Base-by-base conservation (phyloP, 139 green algal species). In the Monoraphidium neglectum region DNA sequence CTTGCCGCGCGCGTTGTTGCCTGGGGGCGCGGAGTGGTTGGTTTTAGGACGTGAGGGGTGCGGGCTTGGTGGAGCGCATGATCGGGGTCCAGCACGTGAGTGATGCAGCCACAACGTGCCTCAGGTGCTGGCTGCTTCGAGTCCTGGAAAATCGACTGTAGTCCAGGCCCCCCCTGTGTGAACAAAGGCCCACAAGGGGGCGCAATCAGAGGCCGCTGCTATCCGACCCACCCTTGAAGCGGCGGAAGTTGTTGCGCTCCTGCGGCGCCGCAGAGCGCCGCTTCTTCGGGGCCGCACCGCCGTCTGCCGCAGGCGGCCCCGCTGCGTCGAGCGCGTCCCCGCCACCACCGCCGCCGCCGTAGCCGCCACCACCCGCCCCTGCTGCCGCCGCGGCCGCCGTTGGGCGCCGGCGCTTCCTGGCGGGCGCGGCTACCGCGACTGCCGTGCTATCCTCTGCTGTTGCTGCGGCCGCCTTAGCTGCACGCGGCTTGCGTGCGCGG, bases 211-310 rank as follows among this genome's bases (percentile, higher is more conserved):
- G 18, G 18, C 21, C 21, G 51, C 51, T 49, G 64, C 23, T 47
- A 21, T 21, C 15, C 10, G 16, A 68, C 71, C 37, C 38, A 77
- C 71, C 59, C 40, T 49, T 79, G 47, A 54, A 59, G 28, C 73
- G 49, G 35, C 43, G 49, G 62, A 73, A 79, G 73, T 79, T 79
- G 26, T 73, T n/a, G 10, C 73, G 46, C 10, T 72, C 62, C 3
- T 63, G 51, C 5, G 56, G 57, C 26, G 57, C 23, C 63, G 71
- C 72, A 47, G 38, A 73, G 16, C 46, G 32, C 23, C 73, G 33
- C 35, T 69, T 61, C 37, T 62, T 47, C 1, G 30, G 43, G 28
- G 33, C 5, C 28, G 57, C 57, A 10, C 10, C 6, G 10, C 10
- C 57, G 6, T 13, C 57, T 18, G 63, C 35, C 21, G 63, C 63